Base-by-base conservation (phyloP, 2,329 filamentous ascomycete species). In the Paecilomyces fulvus region DNA sequence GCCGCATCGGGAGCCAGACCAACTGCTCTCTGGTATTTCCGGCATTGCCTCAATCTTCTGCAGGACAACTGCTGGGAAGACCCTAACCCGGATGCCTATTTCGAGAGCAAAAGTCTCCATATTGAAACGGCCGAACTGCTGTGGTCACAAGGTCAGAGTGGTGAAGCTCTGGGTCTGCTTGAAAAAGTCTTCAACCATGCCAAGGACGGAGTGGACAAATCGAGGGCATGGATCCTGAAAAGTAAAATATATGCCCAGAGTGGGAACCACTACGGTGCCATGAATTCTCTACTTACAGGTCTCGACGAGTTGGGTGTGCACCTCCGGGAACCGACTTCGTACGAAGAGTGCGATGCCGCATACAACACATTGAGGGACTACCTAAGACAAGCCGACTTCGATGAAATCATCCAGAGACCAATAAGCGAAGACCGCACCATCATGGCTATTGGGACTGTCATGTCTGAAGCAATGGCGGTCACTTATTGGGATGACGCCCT, bases 91-190 rank as follows among this genome's bases (percentile, higher is more conserved):
- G 92, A 96, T 67, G 86, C 88, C 0, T 87, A 84, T 50, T 96
- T 96, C 64, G 92, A 97, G 73, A 95, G 91, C 0, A 79, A 95
- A 59, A 85, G 87, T 59, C 78, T 95, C 1, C 86, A 90, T 68
- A 84, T 91, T 3, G 84, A 88, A 54, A 84, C 89, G 3, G 89
- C 91, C 3, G 91, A 96, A 69, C 90, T 89, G 67, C 87, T 89
- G 63, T 84, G 91, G 65, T 90, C 89, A 65, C 87, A 92, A 77
- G 85, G 85, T 3, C 83, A 90, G 61, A 83, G 86, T 57, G 76
- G 80, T 1, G 81, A 86, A 54, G 88, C 90, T 21, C 81, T 86
- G 48, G 76, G 79, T 28, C 74, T 92, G n/a, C 80, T 96, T 11
- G 73, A 83, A 21, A 83, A 81, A 2, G 83, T 95, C 4, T 89